These are phyloP conservation scores for Claviceps sp. DNA, from an alignment of 2,329 filamentous ascomycete genomes.

Conservation along the genomic window DNA sequence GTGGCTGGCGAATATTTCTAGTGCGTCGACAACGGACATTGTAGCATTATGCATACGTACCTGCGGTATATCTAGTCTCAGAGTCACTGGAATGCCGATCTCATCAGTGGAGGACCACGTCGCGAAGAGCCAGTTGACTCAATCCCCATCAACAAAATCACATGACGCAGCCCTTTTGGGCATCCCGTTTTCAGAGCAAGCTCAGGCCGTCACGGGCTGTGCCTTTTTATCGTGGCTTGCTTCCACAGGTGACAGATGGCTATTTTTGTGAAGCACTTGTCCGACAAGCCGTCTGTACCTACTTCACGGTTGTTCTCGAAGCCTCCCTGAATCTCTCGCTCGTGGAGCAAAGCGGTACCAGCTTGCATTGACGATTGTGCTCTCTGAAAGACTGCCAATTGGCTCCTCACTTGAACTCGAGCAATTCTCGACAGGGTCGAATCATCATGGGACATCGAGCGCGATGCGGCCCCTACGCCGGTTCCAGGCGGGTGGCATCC, in stretches of 20 bases:
- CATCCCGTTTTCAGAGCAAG: background rate
- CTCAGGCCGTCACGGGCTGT: background rate
- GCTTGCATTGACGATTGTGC: background rate
- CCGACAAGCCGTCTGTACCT: background rate
- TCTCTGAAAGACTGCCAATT: background rate
- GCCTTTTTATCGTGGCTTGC: background rate
- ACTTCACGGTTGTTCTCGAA: background rate
- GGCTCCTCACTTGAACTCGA: background rate
- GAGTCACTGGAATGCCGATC: too few relatives aligned
- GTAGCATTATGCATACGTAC: too few relatives aligned
- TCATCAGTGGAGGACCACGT: too few relatives aligned
- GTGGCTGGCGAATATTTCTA: too few relatives aligned
- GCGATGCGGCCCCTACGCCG: conserved; percentile 5
- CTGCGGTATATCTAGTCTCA: too few relatives aligned
- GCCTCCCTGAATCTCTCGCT: background rate
- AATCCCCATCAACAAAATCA: background rate
- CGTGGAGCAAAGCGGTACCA: background rate
- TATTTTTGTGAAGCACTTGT: background rate
- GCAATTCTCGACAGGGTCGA: too few relatives aligned
- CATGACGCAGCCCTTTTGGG: background rate
- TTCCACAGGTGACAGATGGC: background rate
- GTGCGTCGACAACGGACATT: too few relatives aligned
- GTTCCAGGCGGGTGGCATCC: conserved; percentile 16
- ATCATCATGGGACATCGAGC: background rate
- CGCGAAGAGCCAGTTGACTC: too few relatives aligned